These are phyloP conservation scores for Penicillium coprophilum DNA, from an alignment of 495 filamentous ascomycete genomes.

Conservation along the genomic window DNA sequence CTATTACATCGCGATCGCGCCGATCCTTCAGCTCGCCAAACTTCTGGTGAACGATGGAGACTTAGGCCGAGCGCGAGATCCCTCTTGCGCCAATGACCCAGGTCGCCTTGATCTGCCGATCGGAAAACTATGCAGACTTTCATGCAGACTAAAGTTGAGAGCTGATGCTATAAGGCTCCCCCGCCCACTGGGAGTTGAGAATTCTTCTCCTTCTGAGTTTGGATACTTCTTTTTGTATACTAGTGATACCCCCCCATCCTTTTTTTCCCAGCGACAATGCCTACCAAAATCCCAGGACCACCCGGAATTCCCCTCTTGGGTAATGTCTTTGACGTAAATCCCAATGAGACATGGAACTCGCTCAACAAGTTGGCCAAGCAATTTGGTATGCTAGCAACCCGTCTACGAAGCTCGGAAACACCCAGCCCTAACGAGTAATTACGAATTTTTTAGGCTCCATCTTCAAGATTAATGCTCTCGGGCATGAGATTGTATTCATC, in stretches of 20 bases:
- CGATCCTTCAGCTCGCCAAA: conserved; percentile 29
- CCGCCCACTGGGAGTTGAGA: conserved; percentile 3
- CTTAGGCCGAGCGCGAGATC: conserved; percentile 12
- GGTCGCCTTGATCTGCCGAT: conserved; percentile 30
- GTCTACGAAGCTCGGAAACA: conserved; percentile 12
- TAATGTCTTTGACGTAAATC: conserved; percentile 64
- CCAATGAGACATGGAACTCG: conserved; percentile 60
- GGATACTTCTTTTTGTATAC: conserved; percentile 6
- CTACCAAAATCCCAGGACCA: conserved; percentile 23
- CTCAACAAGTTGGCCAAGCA: conserved; percentile 62
- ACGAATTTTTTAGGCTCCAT: conserved; percentile 54
- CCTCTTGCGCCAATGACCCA: conserved; percentile 6
- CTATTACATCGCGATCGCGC: conserved; percentile 36
- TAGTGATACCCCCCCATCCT: conserved; percentile 10
- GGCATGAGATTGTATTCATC: conserved; percentile 54
- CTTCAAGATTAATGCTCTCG: conserved; percentile 63
- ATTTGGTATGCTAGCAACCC: conserved; percentile 49
- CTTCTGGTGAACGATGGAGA: conserved; percentile 29
- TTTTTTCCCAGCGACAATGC: conserved; percentile 16
- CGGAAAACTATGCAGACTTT: conserved; percentile 12
- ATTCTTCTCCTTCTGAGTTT: conserved; percentile 5
- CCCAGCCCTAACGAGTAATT: neutral
- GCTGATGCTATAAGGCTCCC: conserved; percentile 16
- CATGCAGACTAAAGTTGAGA: conserved; percentile 22
- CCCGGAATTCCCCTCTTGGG: conserved; percentile 60